These are phyloP conservation scores for Sporothrix brasiliensis DNA, from an alignment of 2,329 filamentous ascomycete genomes.

Conservation along the genomic window DNA sequence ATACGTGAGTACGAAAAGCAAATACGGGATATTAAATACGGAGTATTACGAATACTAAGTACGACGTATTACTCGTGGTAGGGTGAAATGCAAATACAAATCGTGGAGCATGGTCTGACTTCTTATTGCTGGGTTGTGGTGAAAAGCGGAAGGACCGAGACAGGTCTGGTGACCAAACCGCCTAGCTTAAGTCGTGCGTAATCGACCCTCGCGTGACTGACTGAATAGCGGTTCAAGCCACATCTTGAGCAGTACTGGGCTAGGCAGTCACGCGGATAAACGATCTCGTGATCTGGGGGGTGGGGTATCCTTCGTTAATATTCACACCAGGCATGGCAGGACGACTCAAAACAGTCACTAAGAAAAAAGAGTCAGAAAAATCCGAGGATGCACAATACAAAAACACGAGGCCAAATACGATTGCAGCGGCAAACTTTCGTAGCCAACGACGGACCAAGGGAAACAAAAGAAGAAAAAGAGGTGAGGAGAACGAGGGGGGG, in stretches of 20 bases:
- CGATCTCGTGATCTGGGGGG: slow-evolving; percentile 29
- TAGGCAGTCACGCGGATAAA: slow-evolving; percentile 25
- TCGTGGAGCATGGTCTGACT: too few relatives aligned
- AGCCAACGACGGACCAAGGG: too few relatives aligned
- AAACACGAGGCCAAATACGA: neutral
- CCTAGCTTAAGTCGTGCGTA: slow-evolving; percentile 15
- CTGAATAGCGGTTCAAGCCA: slow-evolving; percentile 26
- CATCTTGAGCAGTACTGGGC: neutral
- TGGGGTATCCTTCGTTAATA: neutral
- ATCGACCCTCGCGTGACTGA: slow-evolving; percentile 32
- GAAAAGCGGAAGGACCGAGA: slow-evolving; percentile 28
- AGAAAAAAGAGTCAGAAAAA: too few relatives aligned
- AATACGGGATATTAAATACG: too few relatives aligned
- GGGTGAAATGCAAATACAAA: too few relatives aligned
- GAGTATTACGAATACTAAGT: neutral
- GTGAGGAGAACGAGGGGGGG: too few relatives aligned
- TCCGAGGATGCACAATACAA: neutral
- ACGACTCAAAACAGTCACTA: too few relatives aligned
- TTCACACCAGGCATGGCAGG: neutral
- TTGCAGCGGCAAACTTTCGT: too few relatives aligned
- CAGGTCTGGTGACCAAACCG: slow-evolving; percentile 29
- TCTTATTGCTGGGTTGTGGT: too few relatives aligned
- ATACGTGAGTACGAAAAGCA: too few relatives aligned
- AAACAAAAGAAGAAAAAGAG: too few relatives aligned
- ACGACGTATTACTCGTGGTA: neutral